Percentiles rank a stretch among this genome's conserved stretches.
These are phyloP conservation scores for Penicillium riverlandense DNA, from an alignment of 495 filamentous ascomycete genomes.

Conservation along the genomic window DNA sequence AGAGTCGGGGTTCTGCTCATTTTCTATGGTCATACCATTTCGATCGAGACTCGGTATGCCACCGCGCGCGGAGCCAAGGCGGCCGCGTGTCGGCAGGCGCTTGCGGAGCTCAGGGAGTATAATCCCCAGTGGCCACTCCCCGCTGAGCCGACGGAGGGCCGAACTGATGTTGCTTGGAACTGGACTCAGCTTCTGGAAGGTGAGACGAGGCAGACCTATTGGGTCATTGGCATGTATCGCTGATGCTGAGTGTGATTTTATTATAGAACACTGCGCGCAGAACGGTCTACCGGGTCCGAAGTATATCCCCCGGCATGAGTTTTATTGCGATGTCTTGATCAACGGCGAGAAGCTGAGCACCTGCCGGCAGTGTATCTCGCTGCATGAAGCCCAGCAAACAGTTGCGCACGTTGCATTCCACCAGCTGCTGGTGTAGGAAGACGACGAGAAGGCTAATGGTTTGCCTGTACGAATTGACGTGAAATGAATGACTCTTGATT, in stretches of 20 bases:
- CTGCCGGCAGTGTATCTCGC: constrained; percentile 3
- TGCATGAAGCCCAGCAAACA: constrained; percentile 15
- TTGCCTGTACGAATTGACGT: too few relatives aligned
- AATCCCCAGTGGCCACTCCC: constrained; percentile 21
- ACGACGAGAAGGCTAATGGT: background rate
- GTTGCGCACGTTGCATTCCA: constrained; percentile 23
- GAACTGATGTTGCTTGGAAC: constrained; percentile 13
- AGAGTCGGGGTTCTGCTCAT: constrained; percentile 20
- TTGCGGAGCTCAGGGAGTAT: constrained; percentile 13
- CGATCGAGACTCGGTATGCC: constrained; percentile 1
- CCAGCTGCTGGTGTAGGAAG: constrained; percentile 9
- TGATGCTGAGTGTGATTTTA: background rate
- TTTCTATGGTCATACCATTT: constrained; percentile 27
- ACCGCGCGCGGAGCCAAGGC: constrained; percentile 14
- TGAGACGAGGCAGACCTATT: constrained; percentile 13
- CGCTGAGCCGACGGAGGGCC: constrained; percentile 11
- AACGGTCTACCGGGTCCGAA: constrained; percentile 8
- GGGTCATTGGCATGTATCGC: background rate
- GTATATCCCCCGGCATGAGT: constrained; percentile 12
- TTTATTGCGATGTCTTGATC: constrained; percentile 19
- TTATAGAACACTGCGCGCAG: constrained; percentile 18
- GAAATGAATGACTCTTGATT: too few relatives aligned
- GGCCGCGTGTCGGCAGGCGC: constrained; percentile 17
- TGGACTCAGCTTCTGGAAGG: constrained; percentile 24
- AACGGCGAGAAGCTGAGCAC: constrained; percentile 5